A percentile compares a stretch with the other conserved stretches of the same genome.
phyloP scores from a whole-genome alignment of 2,329 filamentous ascomycete species.

The Lasiodiplodia hormozganensis region DNA sequence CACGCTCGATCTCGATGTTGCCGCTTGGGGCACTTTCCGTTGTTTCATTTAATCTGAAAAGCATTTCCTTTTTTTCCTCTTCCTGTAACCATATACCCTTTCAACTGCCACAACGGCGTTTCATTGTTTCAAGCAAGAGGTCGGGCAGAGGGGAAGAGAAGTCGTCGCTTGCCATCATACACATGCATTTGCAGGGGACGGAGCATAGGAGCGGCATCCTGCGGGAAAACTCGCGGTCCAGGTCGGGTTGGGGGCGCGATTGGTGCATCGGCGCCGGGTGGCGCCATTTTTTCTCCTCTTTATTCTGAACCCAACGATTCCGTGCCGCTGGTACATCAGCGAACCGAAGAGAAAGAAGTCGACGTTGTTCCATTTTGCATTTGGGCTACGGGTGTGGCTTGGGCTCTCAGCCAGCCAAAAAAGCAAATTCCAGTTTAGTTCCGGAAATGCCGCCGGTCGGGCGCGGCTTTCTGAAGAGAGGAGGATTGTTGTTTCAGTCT shows the following conservation, averaged over 20 bases:
- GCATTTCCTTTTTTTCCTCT: background rate
- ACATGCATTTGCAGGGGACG: background rate
- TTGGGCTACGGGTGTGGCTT: background rate
- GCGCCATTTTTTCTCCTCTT: slow-evolving; percentile 8
- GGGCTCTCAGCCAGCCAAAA: background rate
- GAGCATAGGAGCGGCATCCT: slow-evolving; percentile 6
- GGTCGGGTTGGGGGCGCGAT: slow-evolving; percentile 4
- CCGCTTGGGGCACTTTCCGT: background rate
- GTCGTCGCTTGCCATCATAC: slow-evolving; percentile 4
- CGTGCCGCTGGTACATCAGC: background rate
- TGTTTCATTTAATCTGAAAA: background rate
- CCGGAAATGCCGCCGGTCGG: background rate
- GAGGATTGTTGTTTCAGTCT: background rate
- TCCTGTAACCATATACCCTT: slow-evolving; percentile 4
- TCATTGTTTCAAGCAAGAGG: background rate
- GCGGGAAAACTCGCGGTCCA: slow-evolving; percentile 1
- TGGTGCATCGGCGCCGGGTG: slow-evolving; percentile 14
- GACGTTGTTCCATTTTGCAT: background rate
- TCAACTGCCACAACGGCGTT: background rate
- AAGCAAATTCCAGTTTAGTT: background rate
- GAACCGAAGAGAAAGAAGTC: background rate
- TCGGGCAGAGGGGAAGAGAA: background rate
- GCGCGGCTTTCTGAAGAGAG: background rate
- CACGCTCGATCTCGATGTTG: background rate
- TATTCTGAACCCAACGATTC: background rate